A percentile compares a stretch with the other conserved stretches of the same genome.
phyloP scores from a whole-genome alignment of 805 yeast genomes.

The Teunomyces pallodes region DNA sequence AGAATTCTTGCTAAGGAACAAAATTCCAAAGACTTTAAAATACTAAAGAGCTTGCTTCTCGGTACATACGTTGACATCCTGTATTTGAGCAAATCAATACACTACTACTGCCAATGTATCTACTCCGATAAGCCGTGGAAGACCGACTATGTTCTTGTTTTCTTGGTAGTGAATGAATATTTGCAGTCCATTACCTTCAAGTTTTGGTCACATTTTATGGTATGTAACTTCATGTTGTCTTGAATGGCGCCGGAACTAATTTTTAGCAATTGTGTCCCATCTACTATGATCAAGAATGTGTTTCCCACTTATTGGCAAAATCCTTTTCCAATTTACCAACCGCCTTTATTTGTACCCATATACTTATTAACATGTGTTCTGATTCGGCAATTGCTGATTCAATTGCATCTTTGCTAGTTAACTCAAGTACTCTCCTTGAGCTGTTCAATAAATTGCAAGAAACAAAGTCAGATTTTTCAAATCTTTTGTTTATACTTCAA shows the following conservation, averaged over 20 bases:
- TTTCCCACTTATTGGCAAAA: not conserved
- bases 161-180: not conserved
- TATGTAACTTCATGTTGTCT: not conserved
- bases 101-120: not conserved
- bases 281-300: not conserved
- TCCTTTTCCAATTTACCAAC: not conserved
- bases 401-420: not conserved
- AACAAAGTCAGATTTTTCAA: not conserved
- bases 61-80: not conserved
- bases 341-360: not conserved
- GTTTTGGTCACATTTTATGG: not conserved
- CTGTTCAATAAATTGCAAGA: not conserved
- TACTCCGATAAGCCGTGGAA: not conserved
- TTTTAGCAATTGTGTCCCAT: not conserved
- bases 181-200: not conserved
- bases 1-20: not conserved
- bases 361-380: not conserved
- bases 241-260: not conserved
- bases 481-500: not conserved
- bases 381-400: not conserved
- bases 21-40: not conserved
- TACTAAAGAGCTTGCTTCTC: not conserved
- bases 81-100: not conserved
- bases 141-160: not conserved
- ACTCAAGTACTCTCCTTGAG: not conserved